phyloP scores from a whole-genome alignment of 2,329 filamentous ascomycete species.

The Penicillium crustosum region DNA sequence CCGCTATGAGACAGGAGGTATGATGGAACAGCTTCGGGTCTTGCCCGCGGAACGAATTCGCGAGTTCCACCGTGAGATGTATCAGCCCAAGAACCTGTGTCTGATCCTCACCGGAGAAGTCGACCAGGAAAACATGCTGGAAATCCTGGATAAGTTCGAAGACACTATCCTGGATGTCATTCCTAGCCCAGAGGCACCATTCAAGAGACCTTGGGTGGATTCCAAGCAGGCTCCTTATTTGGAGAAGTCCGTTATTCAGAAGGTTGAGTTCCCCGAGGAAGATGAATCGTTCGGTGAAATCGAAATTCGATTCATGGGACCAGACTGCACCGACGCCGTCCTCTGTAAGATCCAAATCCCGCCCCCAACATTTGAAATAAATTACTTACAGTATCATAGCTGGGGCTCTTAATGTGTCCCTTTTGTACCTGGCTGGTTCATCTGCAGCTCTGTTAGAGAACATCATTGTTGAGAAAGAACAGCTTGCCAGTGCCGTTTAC shows the following conservation, averaged over 20 bases:
- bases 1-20: slow-evolving; percentile 95
- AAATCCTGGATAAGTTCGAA: slow-evolving; percentile 85
- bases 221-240: slow-evolving; percentile 75
- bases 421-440: slow-evolving; percentile 87
- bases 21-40: slow-evolving; percentile 86
- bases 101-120: slow-evolving; percentile 90
- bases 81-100: slow-evolving; percentile 93
- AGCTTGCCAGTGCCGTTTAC: slow-evolving; percentile 81
- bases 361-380: not conserved
- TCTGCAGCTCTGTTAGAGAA: slow-evolving; percentile 93
- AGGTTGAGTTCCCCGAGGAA: slow-evolving; percentile 90
- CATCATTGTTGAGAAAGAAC: slow-evolving; percentile 85
- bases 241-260: slow-evolving; percentile 70
- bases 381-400: slow-evolving; percentile 37
- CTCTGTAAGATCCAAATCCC: slow-evolving; percentile 44
- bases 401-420: slow-evolving; percentile 73
- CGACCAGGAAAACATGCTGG: slow-evolving; percentile 74
- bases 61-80: slow-evolving; percentile 95
- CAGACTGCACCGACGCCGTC: slow-evolving; percentile 70
- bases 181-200: slow-evolving; percentile 70
- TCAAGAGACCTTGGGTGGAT: slow-evolving; percentile 87
- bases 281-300: slow-evolving; percentile 93
- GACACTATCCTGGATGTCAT: slow-evolving; percentile 80
- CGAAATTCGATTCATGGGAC: slow-evolving; percentile 81
- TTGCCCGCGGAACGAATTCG: slow-evolving; percentile 87